These are phyloP conservation scores for Eucalyptus melliodora DNA, from an alignment of 345 rosid species.

Conservation along the genomic window DNA sequence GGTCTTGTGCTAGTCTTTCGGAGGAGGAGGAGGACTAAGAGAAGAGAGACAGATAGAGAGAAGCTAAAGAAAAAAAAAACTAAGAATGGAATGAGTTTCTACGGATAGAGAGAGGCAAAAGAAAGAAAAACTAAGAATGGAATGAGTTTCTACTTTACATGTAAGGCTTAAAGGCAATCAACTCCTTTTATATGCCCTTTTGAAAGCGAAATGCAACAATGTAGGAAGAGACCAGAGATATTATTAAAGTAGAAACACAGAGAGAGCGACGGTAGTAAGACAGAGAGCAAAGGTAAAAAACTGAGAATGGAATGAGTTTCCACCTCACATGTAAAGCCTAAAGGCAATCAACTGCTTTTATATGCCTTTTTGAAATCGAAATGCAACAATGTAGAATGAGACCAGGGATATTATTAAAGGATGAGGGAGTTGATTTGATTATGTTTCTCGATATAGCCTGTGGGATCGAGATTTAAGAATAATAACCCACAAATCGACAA, in stretches of 20 bases:
- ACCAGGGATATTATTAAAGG: neutral
- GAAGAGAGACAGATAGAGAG: too few relatives aligned
- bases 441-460: neutral
- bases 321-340: neutral
- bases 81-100: neutral
- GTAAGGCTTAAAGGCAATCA: neutral
- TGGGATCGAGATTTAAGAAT: neutral
- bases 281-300: too few relatives aligned
- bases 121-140: neutral
- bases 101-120: neutral
- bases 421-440: neutral
- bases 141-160: neutral
- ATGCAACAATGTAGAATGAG: neutral
- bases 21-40: too few relatives aligned
- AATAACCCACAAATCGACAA: too few relatives aligned
- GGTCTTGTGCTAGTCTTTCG: too few relatives aligned
- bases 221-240: too few relatives aligned
- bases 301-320: neutral
- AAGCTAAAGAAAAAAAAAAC: neutral
- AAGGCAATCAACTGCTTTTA: neutral
- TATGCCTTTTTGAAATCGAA: neutral
- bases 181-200: neutral
- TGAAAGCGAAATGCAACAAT: neutral
- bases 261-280: neutral
- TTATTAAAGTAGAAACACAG: too few relatives aligned